Evolutionary conservation across 305 asterid species (phyloP).

Genomic region (Fraxinus albicans): DNA sequence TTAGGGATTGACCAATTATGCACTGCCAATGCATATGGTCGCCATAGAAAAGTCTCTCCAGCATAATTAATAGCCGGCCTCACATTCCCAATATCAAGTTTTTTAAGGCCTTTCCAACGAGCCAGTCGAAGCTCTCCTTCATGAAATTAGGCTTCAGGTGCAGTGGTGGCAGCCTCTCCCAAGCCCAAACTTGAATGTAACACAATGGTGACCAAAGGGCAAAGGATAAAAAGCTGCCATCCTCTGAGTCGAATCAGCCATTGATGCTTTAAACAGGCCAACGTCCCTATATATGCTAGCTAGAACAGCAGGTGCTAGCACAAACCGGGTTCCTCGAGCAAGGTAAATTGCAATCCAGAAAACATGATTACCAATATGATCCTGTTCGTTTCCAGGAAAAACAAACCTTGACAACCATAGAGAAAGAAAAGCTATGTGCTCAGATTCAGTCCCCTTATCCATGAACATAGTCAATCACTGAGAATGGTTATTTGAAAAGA

Average conservation of each 20-base stretch:
- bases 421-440: slow-evolving; percentile 40
- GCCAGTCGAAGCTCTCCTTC: slow-evolving; percentile 25
- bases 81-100: slow-evolving; percentile 15
- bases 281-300: slow-evolving; percentile 38
- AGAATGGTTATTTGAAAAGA: not conserved
- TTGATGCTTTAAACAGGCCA: slow-evolving; percentile 24
- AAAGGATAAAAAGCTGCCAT: not conserved
- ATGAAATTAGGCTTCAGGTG: slow-evolving; percentile 31
- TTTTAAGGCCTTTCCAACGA: slow-evolving; percentile 28
- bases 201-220: slow-evolving; percentile 35
- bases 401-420: slow-evolving; percentile 42
- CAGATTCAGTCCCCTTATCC: not conserved
- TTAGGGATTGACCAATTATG: slow-evolving; percentile 30
- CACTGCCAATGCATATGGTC: slow-evolving; percentile 34
- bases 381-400: slow-evolving; percentile 27
- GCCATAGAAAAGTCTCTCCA: slow-evolving; percentile 36
- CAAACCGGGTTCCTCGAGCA: slow-evolving; percentile 31
- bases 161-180: slow-evolving; percentile 40
- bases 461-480: slow-evolving; percentile 26
- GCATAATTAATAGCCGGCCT: slow-evolving; percentile 29
- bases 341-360: slow-evolving; percentile 31
- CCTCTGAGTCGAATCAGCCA: slow-evolving; percentile 6
- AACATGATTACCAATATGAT: slow-evolving; percentile 19
- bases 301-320: slow-evolving; percentile 39
- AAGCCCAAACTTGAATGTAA: slow-evolving; percentile 48